Conservation (phyloP, 2,329 filamentous ascomycete species). For the Paramyrothecium sp. region DNA sequence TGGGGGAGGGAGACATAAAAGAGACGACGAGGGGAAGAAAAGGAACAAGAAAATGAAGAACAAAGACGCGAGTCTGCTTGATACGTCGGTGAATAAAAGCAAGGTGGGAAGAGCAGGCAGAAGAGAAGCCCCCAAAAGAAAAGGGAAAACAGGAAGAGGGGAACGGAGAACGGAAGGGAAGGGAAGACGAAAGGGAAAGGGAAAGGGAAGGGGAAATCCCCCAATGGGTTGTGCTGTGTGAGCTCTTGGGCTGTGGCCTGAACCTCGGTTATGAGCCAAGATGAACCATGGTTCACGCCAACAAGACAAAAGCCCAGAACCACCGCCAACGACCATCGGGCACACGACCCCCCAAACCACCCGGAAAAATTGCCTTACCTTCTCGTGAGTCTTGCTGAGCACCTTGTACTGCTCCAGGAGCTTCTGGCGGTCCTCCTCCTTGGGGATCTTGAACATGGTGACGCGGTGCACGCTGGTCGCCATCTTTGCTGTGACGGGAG, state of each 20-base stretch:
- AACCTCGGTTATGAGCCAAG: neutral
- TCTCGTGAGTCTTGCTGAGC: conserved; percentile 27
- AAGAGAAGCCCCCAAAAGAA: no score
- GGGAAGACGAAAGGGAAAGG: no score
- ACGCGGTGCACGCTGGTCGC: conserved; percentile 22
- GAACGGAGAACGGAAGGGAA: no score
- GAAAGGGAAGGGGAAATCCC: no score
- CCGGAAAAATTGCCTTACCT: conserved; percentile 15
- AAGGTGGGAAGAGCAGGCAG: no score
- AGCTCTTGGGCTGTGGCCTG: neutral
- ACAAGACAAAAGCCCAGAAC: neutral
- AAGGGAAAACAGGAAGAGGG: no score
- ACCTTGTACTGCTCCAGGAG: conserved; percentile 28
- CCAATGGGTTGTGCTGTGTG: no score
- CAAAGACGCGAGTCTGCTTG: no score
- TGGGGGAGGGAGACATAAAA: neutral
- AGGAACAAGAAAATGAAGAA: no score
- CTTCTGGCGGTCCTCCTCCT: conserved; percentile 25
- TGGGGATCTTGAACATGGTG: conserved; percentile 37
- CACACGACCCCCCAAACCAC: neutral
- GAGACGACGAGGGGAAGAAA: neutral
- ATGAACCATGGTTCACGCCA: neutral
- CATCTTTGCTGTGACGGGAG: conserved; percentile 11
- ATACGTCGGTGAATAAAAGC: no score
- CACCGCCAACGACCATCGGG: neutral